Evolutionary conservation across 1,284 basidiomycete genomes (phyloP), one percentile per base, ranked within the genome.

Genomic region (Cerrena zonata): DNA sequence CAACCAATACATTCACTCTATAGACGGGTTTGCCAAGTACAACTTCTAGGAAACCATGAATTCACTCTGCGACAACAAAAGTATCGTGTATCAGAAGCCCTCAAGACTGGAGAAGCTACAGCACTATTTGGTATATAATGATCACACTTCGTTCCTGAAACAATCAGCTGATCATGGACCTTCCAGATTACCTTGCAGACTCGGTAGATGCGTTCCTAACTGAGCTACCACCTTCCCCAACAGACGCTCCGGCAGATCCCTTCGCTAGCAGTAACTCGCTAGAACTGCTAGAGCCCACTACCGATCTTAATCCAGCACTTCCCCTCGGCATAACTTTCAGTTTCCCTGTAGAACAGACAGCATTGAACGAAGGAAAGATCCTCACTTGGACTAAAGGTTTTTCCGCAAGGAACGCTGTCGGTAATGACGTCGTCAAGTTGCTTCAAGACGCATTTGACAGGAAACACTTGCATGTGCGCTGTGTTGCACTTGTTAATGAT

Each of bases 301-400:
- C 13, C 15, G 52, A 56, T 37, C 48, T 53, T 37, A 49, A 50
- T 46, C 73, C 76, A 63, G 73, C 84, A 52, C 59, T 98, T 53
- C 85, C 90, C 54, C 81, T 97, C 3, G 94, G 94, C 4, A 78
- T 97, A 49, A 97, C 94, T 0, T 99, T 99, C 69, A 93, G 90
- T 43, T 97, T 97, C 75, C 96, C 95, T 2, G 96, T 98, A 43
- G 92, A 97, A 63, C 96, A 99, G 66, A 93, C 91, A 0, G 94
- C 95, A 1, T 78, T 99, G 30, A 86, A 88, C 63, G 80, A 82
- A 25, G 95, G 96, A 2, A 91, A 85, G 54, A 85, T 99, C 52
- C 74, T 97, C 42, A 94, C 89, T 1, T 97, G 94, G 94, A 96
- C 94, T n/a, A 97, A 97, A 69, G 93, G 94, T 3, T 97, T 96